Conservation (phyloP, 306 rosid species). For the Fragaria iinumae region DNA sequence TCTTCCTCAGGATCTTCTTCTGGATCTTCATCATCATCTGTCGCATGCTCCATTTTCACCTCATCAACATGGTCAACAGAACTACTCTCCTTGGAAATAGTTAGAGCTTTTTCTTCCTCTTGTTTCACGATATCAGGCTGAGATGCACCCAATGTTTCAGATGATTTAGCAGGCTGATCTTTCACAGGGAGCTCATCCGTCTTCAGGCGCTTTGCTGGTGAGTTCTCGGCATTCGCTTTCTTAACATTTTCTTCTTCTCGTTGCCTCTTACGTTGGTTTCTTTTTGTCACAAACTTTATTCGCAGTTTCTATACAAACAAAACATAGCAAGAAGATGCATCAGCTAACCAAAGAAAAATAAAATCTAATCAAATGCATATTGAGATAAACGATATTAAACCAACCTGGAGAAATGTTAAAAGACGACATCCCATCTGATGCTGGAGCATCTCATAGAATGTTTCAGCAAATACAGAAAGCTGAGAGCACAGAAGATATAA, state of each 20-base stretch:
- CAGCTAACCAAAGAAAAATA: slow-evolving; percentile 7
- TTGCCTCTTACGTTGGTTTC: slow-evolving; percentile 82
- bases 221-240: slow-evolving; percentile 39
- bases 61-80: slow-evolving; percentile 44
- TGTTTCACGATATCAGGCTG: slow-evolving; percentile 46
- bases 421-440: slow-evolving; percentile 87
- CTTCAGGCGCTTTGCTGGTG: slow-evolving; percentile 59
- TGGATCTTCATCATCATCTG: slow-evolving; percentile 65
- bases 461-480: slow-evolving; percentile 91
- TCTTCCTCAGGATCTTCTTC: slow-evolving; percentile 74
- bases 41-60: slow-evolving; percentile 60
- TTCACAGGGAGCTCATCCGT: slow-evolving; percentile 49
- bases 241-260: slow-evolving; percentile 59
- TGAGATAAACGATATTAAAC: slow-evolving; percentile 24
- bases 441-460: slow-evolving; percentile 97
- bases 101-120: slow-evolving; percentile 18
- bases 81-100: slow-evolving; percentile 35
- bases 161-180: slow-evolving; percentile 36
- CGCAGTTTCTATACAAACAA: slow-evolving; percentile 59
- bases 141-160: slow-evolving; percentile 34
- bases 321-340: slow-evolving; percentile 11
- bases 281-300: slow-evolving; percentile 60
- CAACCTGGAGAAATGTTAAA: slow-evolving; percentile 85
- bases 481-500: slow-evolving; percentile 30
- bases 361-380: slow-evolving; percentile 14